Conservation (phyloP, 2,329 filamentous ascomycete species). For the Penicillium psychrosexuale region DNA sequence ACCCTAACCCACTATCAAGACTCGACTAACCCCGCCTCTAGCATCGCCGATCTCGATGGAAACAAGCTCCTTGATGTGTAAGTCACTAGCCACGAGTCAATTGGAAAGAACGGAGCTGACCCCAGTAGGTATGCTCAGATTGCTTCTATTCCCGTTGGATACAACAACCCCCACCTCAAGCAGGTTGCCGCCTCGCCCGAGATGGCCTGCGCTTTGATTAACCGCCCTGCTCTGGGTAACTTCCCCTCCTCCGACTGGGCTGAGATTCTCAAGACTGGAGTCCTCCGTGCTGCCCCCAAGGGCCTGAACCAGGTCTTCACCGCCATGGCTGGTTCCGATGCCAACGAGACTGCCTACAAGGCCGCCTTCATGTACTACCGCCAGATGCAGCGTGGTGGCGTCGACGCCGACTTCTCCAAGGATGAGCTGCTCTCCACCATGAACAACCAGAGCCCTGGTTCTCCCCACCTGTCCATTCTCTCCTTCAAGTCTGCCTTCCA, state of each 20-base stretch:
- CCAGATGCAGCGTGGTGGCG: slow-evolving; percentile 74
- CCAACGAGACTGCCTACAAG: slow-evolving; percentile 93
- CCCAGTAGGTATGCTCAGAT: slow-evolving; percentile 69
- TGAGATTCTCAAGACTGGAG: slow-evolving; percentile 67
- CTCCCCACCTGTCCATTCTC: slow-evolving; percentile 76
- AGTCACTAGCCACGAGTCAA: slow-evolving; percentile 17
- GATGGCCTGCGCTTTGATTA: slow-evolving; percentile 78
- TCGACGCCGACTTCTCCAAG: slow-evolving; percentile 55
- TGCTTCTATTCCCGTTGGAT: slow-evolving; percentile 85
- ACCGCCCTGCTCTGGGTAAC: slow-evolving; percentile 84
- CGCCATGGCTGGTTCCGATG: slow-evolving; percentile 81
- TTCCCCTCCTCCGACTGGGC: slow-evolving; percentile 87
- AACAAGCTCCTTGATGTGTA: slow-evolving; percentile 53
- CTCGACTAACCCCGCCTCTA: slow-evolving; percentile 24
- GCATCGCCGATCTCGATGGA: slow-evolving; percentile 51
- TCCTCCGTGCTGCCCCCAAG: slow-evolving; percentile 72
- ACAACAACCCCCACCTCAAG: slow-evolving; percentile 79
- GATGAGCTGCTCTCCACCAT: slow-evolving; percentile 73
- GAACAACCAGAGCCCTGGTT: slow-evolving; percentile 76
- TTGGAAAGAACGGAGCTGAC: neutral
- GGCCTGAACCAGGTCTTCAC: slow-evolving; percentile 81
- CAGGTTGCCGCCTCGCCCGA: slow-evolving; percentile 69
- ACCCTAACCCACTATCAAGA: neutral
- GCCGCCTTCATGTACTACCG: slow-evolving; percentile 92
- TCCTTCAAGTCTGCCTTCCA: slow-evolving; percentile 89